Evolutionary conservation across 2,329 filamentous ascomycete species (phyloP), one percentile per base, ranked within the genome.

Genomic region (Paecilomyces fulvus): DNA sequence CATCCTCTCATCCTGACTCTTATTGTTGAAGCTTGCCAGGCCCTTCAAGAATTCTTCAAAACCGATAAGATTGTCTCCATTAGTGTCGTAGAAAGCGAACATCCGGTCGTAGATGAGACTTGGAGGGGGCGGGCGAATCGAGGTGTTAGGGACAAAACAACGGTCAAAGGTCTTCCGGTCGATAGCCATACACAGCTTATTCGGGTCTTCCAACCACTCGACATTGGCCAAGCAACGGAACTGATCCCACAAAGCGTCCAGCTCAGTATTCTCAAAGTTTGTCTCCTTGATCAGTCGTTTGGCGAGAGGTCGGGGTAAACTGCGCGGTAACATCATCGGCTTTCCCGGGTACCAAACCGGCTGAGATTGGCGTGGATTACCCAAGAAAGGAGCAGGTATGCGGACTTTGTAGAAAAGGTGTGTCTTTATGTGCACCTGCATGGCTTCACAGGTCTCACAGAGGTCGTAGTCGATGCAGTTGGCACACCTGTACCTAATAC

Each of bases 381-480:
- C 88, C 56, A 96, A 85, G 30, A 90, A 88, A 0, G 92, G 90
- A 0, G 91, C 88, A 1, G 94, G 94, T 10, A 97, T 87, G 55
- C 87, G 87, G 67, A 99, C 89, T 72, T 97, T 97, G 80, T 95
- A 95, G 74, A 99, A 97, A 50, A 97, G 83, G 72, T 99, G 94
- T 1, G 91, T 96, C 71, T 92, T 95, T 66, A 83, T 85, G 68
- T 96, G 92, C 4, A 89, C 83, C 57, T 77, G 72, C 63, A 78
- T 74, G 14, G 81, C 78, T 74, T 99, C 92, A 74, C 94, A 99
- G 7, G 86, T 86, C 68, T 96, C 91, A 76, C 94, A 99, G 1
- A 99, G 83, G 69, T 99, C 94, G 69, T 91, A 97, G 73, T 99
- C 92, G 61, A 89, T 85, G 70, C 94, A 99, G 75, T 99, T 97